phyloP scores from a whole-genome alignment of 2,329 filamentous ascomycete genomes.

The Beauveria sp. region DNA sequence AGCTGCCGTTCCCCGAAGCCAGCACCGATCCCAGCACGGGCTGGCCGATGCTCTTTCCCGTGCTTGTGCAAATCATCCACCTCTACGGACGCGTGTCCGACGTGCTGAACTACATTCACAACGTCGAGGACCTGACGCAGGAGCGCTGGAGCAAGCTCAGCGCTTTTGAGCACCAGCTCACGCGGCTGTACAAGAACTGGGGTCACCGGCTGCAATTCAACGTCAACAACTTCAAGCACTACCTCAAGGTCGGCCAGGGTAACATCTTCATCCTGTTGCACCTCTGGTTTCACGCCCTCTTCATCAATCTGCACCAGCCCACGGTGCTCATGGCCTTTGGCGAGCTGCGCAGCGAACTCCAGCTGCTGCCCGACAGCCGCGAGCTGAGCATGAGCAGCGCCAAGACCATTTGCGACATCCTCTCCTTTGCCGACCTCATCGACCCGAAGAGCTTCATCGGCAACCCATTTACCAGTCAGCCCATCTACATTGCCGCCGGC shows the following conservation, averaged over 20 bases:
- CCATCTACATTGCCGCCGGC: slow-evolving; percentile 85
- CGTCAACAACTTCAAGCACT: slow-evolving; percentile 77
- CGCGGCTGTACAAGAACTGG: slow-evolving; percentile 62
- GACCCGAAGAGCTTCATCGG: slow-evolving; percentile 80
- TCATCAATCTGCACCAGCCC: slow-evolving; percentile 78
- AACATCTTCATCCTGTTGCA: slow-evolving; percentile 82
- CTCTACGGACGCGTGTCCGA: slow-evolving; percentile 80
- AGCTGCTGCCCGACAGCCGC: slow-evolving; percentile 71
- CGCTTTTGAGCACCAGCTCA: slow-evolving; percentile 75
- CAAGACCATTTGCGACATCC: slow-evolving; percentile 84
- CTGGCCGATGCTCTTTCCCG: slow-evolving; percentile 73
- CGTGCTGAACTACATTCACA: slow-evolving; percentile 71
- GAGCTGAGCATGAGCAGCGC: slow-evolving; percentile 81
- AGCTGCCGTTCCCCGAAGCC: slow-evolving; percentile 59
- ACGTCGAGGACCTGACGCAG: slow-evolving; percentile 64
- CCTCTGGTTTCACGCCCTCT: slow-evolving; percentile 83
- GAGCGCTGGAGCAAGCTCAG: slow-evolving; percentile 65
- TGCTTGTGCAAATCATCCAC: slow-evolving; percentile 75
- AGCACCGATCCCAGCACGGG: slow-evolving; percentile 47
- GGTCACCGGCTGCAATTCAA: slow-evolving; percentile 74
- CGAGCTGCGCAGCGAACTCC: slow-evolving; percentile 50
- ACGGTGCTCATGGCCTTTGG: slow-evolving; percentile 71
- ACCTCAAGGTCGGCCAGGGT: slow-evolving; percentile 71
- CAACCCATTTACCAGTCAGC: slow-evolving; percentile 83
- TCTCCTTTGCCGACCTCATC: slow-evolving; percentile 78